Evolutionary conservation across 2,329 filamentous ascomycete genomes (phyloP), one percentile per base, ranked within the genome.

Genomic region (Fusarium setosum): DNA sequence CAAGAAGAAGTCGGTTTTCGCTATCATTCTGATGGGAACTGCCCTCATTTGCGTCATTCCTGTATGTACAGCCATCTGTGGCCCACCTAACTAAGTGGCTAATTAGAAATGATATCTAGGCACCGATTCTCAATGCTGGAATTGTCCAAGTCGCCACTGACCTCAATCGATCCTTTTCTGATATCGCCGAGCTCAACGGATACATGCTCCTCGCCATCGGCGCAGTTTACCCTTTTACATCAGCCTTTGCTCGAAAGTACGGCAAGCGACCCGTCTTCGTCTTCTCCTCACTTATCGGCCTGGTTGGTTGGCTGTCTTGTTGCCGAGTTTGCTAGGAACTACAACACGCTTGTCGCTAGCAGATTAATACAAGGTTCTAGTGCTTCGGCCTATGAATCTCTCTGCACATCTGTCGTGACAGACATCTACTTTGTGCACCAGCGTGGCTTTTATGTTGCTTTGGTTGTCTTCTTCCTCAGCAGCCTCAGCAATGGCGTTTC

Each of bases 371-470:
- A 62, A 35, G 59, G 59, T 10, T 9, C 50, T 7, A 50, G 48
- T 15, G 34, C 18, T 11, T 45, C 54, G 6, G 59, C 59, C 2
- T 59, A 62, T 35, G 59, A 62, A 11, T 62, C 59, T 5, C 54
- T 62, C n/a, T 38, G 49, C 4, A 31, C 31, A 5, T 21, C 59
- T 18, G 48, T 58, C 13, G 17, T 62, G 4, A 47, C 24, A n/a
- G 59, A 62, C 42, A 26, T 62, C 3, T 62, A 54, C 38, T 62
- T 62, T 38, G 59, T 62, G 7, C 59, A 62, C 32, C 17, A 62
- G 32, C 54, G 59, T 12, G 59, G 59, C 7, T 29, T 54, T 29
- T 54, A 49, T 15, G 48, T 58, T 7, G 54, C 54, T 7, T 13
- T 61, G 11, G 45, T 56, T 9, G 26, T 56, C 3, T 61, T 61